phyloP scores from a whole-genome alignment of 2,329 filamentous ascomycete genomes.

The Aspergillus jensenii region DNA sequence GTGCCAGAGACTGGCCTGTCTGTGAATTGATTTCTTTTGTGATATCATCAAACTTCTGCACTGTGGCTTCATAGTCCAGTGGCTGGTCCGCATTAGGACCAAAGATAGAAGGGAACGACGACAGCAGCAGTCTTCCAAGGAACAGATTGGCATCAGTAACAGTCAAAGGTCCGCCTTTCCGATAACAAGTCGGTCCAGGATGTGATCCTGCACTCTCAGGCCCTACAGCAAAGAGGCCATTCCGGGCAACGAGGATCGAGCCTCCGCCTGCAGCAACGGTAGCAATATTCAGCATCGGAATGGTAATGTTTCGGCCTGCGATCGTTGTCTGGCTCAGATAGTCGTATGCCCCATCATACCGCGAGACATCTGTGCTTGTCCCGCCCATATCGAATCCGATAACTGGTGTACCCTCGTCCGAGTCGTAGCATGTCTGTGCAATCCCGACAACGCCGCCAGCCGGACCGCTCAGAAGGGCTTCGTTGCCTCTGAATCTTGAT shows the following conservation, averaged over 20 bases:
- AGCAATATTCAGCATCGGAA: slow-evolving; percentile 89
- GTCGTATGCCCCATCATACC: slow-evolving; percentile 85
- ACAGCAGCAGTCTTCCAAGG: slow-evolving; percentile 78
- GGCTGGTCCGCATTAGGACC: slow-evolving; percentile 84
- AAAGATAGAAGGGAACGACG: slow-evolving; percentile 96
- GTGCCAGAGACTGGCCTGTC: slow-evolving; percentile 44
- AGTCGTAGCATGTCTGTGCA: slow-evolving; percentile 84
- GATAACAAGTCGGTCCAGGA: slow-evolving; percentile 87
- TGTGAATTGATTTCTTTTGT: slow-evolving; percentile 18
- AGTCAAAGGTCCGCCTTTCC: slow-evolving; percentile 85
- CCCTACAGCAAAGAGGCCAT: slow-evolving; percentile 87
- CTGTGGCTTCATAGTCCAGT: slow-evolving; percentile 73
- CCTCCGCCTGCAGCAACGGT: slow-evolving; percentile 85
- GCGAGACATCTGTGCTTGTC: slow-evolving; percentile 83
- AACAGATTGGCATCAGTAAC: slow-evolving; percentile 92
- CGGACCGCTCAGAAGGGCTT: slow-evolving; percentile 77
- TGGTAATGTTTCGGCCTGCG: slow-evolving; percentile 87
- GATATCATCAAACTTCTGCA: slow-evolving; percentile 27
- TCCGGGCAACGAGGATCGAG: slow-evolving; percentile 69
- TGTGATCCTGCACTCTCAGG: slow-evolving; percentile 90
- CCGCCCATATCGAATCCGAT: slow-evolving; percentile 97
- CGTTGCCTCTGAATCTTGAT: slow-evolving; percentile 69
- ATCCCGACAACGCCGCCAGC: slow-evolving; percentile 85
- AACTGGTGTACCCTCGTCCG: slow-evolving; percentile 75
- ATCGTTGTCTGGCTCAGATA: slow-evolving; percentile 94